These are phyloP conservation scores for Favolaschia claudopus DNA, from an alignment of 768 basidiomycete species.

Conservation along the genomic window DNA sequence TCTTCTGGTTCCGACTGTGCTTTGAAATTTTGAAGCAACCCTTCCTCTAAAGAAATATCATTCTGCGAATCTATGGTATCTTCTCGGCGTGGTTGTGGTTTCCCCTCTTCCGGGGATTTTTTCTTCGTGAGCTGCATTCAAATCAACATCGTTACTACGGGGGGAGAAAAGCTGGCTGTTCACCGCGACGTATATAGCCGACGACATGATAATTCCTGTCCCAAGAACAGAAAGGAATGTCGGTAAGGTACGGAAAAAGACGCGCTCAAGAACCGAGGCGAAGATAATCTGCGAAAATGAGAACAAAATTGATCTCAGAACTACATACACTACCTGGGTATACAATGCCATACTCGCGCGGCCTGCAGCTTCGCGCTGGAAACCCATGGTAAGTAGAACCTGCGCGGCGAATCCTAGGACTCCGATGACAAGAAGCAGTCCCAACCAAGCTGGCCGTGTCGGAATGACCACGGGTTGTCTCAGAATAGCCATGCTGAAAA, in stretches of 20 bases:
- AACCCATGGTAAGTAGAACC: constrained; percentile 62
- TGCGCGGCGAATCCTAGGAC: constrained; percentile 62
- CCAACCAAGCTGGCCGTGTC: constrained; percentile 50
- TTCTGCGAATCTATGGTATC: not conserved
- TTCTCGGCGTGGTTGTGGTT: not conserved
- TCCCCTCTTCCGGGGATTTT: not conserved
- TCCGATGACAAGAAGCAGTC: constrained; percentile 57
- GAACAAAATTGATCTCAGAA: not conserved
- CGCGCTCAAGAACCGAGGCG: constrained; percentile 66
- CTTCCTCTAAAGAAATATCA: constrained; percentile 15
- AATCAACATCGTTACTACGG: not conserved
- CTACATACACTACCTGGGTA: constrained; percentile 46
- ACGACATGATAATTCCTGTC: constrained; percentile 66
- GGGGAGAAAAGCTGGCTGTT: constrained; percentile 26
- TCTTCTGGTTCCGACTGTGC: not conserved
- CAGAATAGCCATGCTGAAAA: constrained; percentile 51
- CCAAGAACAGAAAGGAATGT: constrained; percentile 68
- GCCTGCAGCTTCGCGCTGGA: constrained; percentile 71
- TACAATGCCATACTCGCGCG: constrained; percentile 67
- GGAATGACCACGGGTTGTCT: constrained; percentile 55
- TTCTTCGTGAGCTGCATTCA: constrained; percentile 16
- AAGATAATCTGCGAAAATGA: constrained; percentile 63
- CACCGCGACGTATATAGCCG: constrained; percentile 74
- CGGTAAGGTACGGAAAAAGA: constrained; percentile 68
- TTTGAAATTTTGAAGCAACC: constrained; percentile 2